Evolutionary conservation across 2,329 filamentous ascomycete species (phyloP).

Genomic region (Orbilia ellipsospora): DNA sequence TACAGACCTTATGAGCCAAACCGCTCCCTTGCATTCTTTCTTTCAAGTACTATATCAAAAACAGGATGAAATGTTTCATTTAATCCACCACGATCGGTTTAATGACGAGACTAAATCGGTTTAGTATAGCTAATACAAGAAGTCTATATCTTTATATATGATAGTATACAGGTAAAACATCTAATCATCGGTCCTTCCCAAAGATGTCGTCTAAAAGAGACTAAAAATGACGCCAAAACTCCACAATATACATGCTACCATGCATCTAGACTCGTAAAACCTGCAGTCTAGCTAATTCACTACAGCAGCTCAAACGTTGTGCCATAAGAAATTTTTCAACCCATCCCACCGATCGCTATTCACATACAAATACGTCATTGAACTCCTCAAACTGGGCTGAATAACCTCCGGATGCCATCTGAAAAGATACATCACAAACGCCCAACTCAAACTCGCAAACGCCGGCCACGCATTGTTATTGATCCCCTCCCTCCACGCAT

Average conservation of each 20-base stretch:
- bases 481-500: constrained; percentile 42
- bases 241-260: constrained; percentile 31
- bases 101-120: not conserved
- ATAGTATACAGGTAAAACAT: constrained; percentile 47
- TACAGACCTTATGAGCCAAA: not conserved
- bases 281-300: not conserved
- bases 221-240: constrained; percentile 40
- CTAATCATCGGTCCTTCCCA: constrained; percentile 10
- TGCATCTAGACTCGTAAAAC: not conserved
- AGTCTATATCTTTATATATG: constrained; percentile 31
- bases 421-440: constrained; percentile 93
- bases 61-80: too few species aligned
- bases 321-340: constrained; percentile 82
- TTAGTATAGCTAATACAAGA: constrained; percentile 7
- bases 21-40: not conserved
- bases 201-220: constrained; percentile 19
- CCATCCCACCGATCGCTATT: constrained; percentile 92
- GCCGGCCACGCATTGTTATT: constrained; percentile 82
- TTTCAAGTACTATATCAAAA: not conserved
- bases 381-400: constrained; percentile 88
- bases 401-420: constrained; percentile 89
- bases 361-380: constrained; percentile 96
- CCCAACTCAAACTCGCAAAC: constrained; percentile 93
- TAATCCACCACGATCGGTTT: not conserved
- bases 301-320: constrained; percentile 72